Evolutionary conservation across 441 rosid species (phyloP).

Genomic region (Pelargonium fulgidum): DNA sequence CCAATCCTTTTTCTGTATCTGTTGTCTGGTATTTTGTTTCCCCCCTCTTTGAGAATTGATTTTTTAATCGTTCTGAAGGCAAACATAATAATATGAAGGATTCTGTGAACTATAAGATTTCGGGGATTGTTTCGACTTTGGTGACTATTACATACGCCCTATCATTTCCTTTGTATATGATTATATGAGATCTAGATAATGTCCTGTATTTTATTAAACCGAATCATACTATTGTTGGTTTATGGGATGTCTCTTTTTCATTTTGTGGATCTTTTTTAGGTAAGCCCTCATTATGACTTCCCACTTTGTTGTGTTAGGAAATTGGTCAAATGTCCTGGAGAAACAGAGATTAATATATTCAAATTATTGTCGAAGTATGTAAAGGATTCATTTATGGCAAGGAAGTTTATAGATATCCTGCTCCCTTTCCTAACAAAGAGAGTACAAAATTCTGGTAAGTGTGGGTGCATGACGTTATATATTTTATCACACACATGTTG

Average conservation of each 20-base stretch:
- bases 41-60: neutral
- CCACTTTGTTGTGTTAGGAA: constrained; percentile 47
- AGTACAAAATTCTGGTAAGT: constrained; percentile 57
- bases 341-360: constrained; percentile 56
- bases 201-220: neutral
- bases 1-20: neutral
- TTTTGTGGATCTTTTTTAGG: neutral
- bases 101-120: neutral
- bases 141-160: neutral
- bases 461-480: constrained; percentile 10
- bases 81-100: neutral
- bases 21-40: neutral
- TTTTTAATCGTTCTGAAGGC: neutral
- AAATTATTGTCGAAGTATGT: constrained; percentile 59
- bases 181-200: neutral
- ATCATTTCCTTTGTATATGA: too few relatives aligned
- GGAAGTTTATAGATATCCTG: constrained; percentile 61
- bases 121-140: too few relatives aligned
- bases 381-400: constrained; percentile 39
- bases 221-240: constrained; percentile 2
- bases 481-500: neutral
- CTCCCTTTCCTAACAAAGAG: constrained; percentile 57
- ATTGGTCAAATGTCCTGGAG: constrained; percentile 57
- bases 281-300: constrained; percentile 9
- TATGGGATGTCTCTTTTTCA: neutral